Evolutionary conservation across 768 basidiomycete species (phyloP).

Genomic region (Amanita muscaria): DNA sequence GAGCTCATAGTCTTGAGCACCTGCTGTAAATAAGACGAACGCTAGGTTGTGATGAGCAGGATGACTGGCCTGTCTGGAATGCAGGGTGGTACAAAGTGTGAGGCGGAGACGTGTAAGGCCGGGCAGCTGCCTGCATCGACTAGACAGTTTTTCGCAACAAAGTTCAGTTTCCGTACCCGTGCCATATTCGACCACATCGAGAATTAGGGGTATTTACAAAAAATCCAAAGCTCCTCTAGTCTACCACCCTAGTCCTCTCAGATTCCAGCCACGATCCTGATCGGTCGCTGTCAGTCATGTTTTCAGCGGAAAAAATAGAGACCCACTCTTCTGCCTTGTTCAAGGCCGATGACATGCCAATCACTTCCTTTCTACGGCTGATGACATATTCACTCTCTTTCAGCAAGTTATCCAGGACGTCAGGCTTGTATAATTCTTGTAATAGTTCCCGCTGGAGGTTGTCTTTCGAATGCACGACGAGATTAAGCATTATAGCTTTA

Average conservation of each 20-base stretch:
- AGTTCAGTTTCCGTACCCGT: conserved; percentile 33
- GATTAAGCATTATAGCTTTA: conserved; percentile 85
- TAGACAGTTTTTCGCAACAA: conserved; percentile 70
- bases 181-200: conserved; percentile 1
- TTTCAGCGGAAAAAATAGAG: conserved; percentile 4
- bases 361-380: conserved; percentile 86
- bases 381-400: conserved; percentile 93
- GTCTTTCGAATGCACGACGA: conserved; percentile 92
- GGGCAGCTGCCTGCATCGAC: conserved; percentile 50
- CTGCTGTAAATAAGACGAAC: conserved; percentile 17
- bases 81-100: conserved; percentile 27
- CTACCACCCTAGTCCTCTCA: conserved; percentile 10
- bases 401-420: conserved; percentile 88
- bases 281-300: conserved; percentile 12
- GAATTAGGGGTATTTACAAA: conserved; percentile 4
- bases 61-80: conserved; percentile 22
- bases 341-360: conserved; percentile 86
- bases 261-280: conserved; percentile 26
- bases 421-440: conserved; percentile 95
- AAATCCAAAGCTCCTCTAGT: neutral
- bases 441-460: conserved; percentile 89
- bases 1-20: conserved; percentile 45
- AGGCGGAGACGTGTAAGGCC: conserved; percentile 27
- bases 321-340: conserved; percentile 96
- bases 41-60: conserved; percentile 5